Evolutionary conservation across 176 grass and related monocot species (phyloP), one percentile per base, ranked within the genome.

Genomic region (Lolium multiflorum): DNA sequence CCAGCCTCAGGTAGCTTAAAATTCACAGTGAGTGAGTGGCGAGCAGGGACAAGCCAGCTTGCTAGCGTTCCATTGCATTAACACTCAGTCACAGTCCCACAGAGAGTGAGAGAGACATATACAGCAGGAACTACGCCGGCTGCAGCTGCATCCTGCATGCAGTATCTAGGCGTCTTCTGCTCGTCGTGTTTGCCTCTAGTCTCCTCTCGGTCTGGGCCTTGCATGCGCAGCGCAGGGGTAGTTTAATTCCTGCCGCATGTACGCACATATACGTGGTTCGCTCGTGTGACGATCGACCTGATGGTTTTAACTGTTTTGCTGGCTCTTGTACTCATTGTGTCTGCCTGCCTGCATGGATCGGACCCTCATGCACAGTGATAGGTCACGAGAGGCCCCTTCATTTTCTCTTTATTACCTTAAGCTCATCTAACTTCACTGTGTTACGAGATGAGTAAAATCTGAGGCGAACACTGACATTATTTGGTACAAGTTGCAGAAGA

Each of bases 261-360:
- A 83, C 52, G 71, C 17, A 49, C 31, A 35, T 35, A 35, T 48
- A 22, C 48, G 24, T 56, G 39, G 81, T n/a, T 16, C 43, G 14
- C 39, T 91, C 51, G 57, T 56, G 89, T 50, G 13, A 74, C 60
- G 38, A 76, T 55, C 81, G 25, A 77, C 56, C 89, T 84, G 85
- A 75, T 73, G 59, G 38, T 87, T 84, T 91, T 80, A 87, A 87
- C 89, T 87, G 85, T 91, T 87, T 87, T 73, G 49, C 68, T 79
- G 67, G 38, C 49, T 75, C 75, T 28, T 25, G 80, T 80, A 67
- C 64, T 91, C 75, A 91, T 80, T 87, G 81, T 90, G 64, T 87
- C 79, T 77, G 25, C 84, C 47, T 51, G 22, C 6, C 44, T 11
- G 64, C 13, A 6, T 39, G 20, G 20, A 48, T 35, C 31, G 31